Percentiles rank a stretch among this genome's conserved stretches.
phyloP scores from a whole-genome alignment of 345 rosid genomes.

The Garcia nutans region DNA sequence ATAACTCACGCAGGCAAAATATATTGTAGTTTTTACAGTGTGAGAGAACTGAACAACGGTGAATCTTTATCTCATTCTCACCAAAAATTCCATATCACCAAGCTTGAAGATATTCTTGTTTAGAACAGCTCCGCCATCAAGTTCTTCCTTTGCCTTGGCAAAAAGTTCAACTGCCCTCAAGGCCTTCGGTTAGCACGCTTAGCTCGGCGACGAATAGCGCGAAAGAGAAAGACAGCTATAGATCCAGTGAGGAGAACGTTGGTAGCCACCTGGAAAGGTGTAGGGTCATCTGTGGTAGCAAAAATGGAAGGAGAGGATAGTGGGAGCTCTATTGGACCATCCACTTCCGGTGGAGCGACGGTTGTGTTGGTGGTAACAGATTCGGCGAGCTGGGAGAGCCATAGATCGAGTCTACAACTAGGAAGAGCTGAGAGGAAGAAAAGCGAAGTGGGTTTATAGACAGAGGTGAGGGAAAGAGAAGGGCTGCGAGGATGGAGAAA shows the following conservation, averaged over 20 bases:
- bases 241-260: constrained; percentile 86
- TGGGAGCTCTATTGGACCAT: constrained; percentile 74
- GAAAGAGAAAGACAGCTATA: constrained; percentile 78
- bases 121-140: no score
- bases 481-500: constrained; percentile 17
- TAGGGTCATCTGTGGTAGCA: constrained; percentile 72
- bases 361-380: constrained; percentile 25
- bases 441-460: constrained; percentile 5
- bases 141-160: no score
- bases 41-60: no score
- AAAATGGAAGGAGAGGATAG: constrained; percentile 52
- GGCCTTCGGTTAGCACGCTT: no score
- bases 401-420: constrained; percentile 22
- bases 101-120: no score
- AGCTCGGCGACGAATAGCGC: constrained; percentile 78
- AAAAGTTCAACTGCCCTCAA: no score
- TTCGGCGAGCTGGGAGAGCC: constrained; percentile 29
- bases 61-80: no score
- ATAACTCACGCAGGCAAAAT: no score
- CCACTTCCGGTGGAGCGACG: constrained; percentile 37
- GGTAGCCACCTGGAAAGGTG: constrained; percentile 71
- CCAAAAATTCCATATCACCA: no score
- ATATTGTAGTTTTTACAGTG: no score
- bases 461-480: background rate
- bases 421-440: constrained; percentile 24